Evolutionary conservation across 2,329 filamentous ascomycete species (phyloP), one percentile per base, ranked within the genome.

Genomic region (Grosmannia penicillata): DNA sequence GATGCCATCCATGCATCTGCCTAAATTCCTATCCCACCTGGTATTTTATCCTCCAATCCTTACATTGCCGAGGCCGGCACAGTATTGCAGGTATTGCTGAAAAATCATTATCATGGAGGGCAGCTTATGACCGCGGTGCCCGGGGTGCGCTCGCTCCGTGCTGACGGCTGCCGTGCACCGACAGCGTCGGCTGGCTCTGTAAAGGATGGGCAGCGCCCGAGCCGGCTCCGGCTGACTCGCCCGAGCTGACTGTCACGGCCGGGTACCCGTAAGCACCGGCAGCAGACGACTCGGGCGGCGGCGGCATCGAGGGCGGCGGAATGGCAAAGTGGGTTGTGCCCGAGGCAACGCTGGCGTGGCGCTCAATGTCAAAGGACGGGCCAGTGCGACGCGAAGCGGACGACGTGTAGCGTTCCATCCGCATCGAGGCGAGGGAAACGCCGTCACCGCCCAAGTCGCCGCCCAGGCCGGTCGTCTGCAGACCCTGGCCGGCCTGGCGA

Each of bases 401-500:
- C 9, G 47, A 52, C 21, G 39, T 21, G n/a, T 44, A 40, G 8
- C 43, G 53, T 36, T 43, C 52, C 39, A 48, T 45, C 13, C 10
- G 13, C 8, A n/a, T 28, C 26, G 26, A 13, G 3, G 26, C 14
- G 26, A n/a, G 13, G 9, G 10, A 6, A n/a, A 6, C 26, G 7
- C 8, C 26, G 26, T 4, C 26, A n/a, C 6, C 51, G 15, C 47
- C 48, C 44, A 36, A 45, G 42, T 33, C 49, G 37, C 51, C 41
- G 48, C 51, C 36, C 8, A 51, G 24, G 2, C 53, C 51, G 24
- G 56, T 51, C 4, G 54, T 47, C 8, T 63, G 59, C 8, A 65
- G 47, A 2, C 55, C 57, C 33, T 70, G 65, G 39, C 67, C 67
- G 8, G 65, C 62, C 50, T 59, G 63, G 46, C 66, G 62, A 25